Evolutionary conservation across 176 grass and related monocot species (phyloP).

Genomic region (Carex kokanica): DNA sequence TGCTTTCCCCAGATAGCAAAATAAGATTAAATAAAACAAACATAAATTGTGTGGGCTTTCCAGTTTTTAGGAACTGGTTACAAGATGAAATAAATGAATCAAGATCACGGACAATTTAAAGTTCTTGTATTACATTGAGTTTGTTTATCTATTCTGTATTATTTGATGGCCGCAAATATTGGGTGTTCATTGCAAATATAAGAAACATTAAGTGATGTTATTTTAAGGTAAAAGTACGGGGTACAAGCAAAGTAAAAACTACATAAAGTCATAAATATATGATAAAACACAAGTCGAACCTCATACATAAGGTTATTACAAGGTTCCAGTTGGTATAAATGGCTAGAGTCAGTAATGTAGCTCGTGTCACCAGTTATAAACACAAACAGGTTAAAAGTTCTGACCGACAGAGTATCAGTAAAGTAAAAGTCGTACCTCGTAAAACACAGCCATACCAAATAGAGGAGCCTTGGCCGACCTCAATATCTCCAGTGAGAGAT

Average conservation of each 20-base stretch:
- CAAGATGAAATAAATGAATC: not conserved
- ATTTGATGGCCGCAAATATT: not conserved
- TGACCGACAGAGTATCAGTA: not conserved
- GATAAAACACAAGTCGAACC: not conserved
- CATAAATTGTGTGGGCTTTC: not conserved
- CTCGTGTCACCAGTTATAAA: not conserved
- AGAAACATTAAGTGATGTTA: not conserved
- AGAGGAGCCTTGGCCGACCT: slow-evolving; percentile 82
- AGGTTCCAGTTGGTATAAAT: not conserved
- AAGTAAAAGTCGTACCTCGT: slow-evolving; percentile 53
- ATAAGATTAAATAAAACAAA: not conserved
- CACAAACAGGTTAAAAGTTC: not conserved
- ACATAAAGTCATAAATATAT: not conserved
- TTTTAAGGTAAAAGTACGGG: not conserved
- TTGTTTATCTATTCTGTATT: not conserved
- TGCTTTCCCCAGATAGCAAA: not conserved
- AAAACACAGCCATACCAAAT: slow-evolving; percentile 96
- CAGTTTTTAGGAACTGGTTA: not conserved
- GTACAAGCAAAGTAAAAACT: not conserved
- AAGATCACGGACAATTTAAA: not conserved
- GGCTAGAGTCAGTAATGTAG: not conserved
- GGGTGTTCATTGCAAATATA: not conserved
- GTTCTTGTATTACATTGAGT: not conserved
- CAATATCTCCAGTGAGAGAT: slow-evolving; percentile 84
- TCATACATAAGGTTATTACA: not conserved